Base-by-base conservation (phyloP, 2,329 filamentous ascomycete genomes). In the Scedosporium apiospermum region DNA sequence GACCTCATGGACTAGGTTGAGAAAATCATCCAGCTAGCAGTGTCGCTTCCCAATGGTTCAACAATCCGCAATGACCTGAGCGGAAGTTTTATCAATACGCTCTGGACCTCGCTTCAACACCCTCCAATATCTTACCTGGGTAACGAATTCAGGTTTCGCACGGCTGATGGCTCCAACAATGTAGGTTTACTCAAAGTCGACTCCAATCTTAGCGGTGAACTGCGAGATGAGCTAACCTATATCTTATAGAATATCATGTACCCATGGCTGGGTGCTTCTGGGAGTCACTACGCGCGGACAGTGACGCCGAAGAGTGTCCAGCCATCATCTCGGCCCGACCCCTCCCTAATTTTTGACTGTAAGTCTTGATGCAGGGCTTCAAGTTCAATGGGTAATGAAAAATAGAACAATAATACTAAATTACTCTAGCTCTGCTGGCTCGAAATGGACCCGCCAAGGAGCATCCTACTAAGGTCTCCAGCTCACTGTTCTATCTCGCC, bases 401-500 rank as follows among this genome's bases (percentile, higher is more conserved):
- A 57, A 4, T 57, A 14, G 21, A 26, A 57, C 5, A 57, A 21
- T 21, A 14, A 38, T 38, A 9, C 51, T 57, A 27, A 30, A 21
- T 57, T 9, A 6, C 3, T 16, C 16, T 14, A 57, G 27, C 55
- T 2, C 53, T 73, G 9, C 69, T 74, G 70, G 67, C 66, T 1
- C 64, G 72, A 59, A 65, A 68, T 9, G 67, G 67, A 6, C 62
- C 44, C 30, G 38, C 60, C 0, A 66, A 65, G 27, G 69, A 74
- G 27, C 77, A 80, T 62, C 70, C 73, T 1, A 76, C 75, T 34
- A 77, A 75, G 1, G 67, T 82, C 57, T 82, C 79, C 0, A 75
- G 71, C 27, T 73, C 79, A 65, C 69, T 81, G 7, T 77, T 82
- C 63, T 80, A 79, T 44, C 75, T 79, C 18, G 80, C 80, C 0